A percentile compares a stretch with the other conserved stretches of the same genome.
Conservation (phyloP, 2,329 filamentous ascomycete genomes). For the Periconia sp. region DNA sequence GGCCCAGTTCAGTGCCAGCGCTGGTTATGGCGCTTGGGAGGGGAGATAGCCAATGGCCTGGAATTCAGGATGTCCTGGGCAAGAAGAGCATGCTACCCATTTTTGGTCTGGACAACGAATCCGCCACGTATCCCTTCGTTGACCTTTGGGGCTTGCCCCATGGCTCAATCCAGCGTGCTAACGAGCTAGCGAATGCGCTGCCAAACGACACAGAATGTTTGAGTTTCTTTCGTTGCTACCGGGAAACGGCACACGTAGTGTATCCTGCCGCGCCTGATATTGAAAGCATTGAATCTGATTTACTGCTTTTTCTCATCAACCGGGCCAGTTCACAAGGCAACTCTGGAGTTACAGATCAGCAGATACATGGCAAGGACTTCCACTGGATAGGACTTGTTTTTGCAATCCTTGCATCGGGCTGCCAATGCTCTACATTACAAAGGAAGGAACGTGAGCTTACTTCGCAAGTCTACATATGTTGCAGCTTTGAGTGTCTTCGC, state of each 20-base stretch:
- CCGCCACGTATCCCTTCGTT: conserved; percentile 66
- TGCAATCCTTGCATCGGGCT: conserved; percentile 63
- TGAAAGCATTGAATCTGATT: conserved; percentile 55
- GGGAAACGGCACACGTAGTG: conserved; percentile 60
- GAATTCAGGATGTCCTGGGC: conserved; percentile 60
- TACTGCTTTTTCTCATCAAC: conserved; percentile 57
- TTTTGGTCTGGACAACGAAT: conserved; percentile 65
- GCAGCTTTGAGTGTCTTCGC: conserved; percentile 65
- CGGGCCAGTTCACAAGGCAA: conserved; percentile 49
- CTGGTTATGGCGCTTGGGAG: conserved; percentile 57
- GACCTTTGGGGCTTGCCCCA: conserved; percentile 64
- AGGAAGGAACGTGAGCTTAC: conserved; percentile 63
- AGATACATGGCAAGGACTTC: conserved; percentile 59
- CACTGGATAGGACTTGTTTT: conserved; percentile 63
- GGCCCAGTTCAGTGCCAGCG: conserved; percentile 63
- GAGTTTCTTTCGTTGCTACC: conserved; percentile 59
- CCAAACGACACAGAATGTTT: conserved; percentile 61
- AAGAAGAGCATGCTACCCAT: conserved; percentile 63
- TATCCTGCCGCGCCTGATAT: conserved; percentile 63
- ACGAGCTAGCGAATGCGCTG: conserved; percentile 60
- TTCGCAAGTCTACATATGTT: conserved; percentile 67
- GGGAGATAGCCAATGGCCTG: conserved; percentile 51
- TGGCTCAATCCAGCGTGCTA: conserved; percentile 59
- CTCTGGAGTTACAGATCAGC: conserved; percentile 53
- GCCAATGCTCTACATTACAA: conserved; percentile 60